phyloP scores from a whole-genome alignment of 2,329 filamentous ascomycete species.

The Clarireedia homoeocarpa region DNA sequence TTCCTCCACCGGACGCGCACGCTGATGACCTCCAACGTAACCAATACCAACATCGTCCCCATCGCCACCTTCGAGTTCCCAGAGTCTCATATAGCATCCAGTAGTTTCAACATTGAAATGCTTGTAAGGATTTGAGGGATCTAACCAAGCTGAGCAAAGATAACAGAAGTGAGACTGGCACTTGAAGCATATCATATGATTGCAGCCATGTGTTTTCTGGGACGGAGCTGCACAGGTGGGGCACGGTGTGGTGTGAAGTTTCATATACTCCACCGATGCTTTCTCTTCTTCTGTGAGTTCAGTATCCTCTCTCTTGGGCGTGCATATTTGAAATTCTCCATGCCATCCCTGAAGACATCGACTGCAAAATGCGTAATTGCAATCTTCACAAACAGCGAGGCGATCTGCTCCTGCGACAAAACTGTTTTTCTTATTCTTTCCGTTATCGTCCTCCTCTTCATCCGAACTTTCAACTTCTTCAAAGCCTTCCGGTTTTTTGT shows the following conservation, averaged over 20 bases:
- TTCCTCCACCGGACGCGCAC: constrained; percentile 5
- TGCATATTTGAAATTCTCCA: constrained; percentile 69
- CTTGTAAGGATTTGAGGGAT: constrained; percentile 70
- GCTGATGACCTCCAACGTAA: constrained; percentile 16
- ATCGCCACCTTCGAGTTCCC: constrained; percentile 83
- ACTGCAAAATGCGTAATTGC: constrained; percentile 78
- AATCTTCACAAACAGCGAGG: constrained; percentile 81
- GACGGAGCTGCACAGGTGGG: constrained; percentile 79
- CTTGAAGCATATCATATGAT: constrained; percentile 90
- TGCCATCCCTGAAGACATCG: constrained; percentile 76
- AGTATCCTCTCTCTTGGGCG: constrained; percentile 54
- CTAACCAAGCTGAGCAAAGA: constrained; percentile 81
- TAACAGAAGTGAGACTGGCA: constrained; percentile 95
- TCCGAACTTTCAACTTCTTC: constrained; percentile 51
- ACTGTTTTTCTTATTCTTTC: constrained; percentile 13
- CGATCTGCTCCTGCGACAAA: constrained; percentile 45
- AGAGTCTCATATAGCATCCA: constrained; percentile 75
- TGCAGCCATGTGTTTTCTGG: constrained; percentile 90
- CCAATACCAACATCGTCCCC: constrained; percentile 34
- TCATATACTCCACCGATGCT: constrained; percentile 77
- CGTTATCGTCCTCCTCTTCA: constrained; percentile 38
- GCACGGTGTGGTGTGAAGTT: constrained; percentile 75
- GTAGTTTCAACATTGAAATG: constrained; percentile 74
- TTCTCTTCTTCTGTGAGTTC: constrained; percentile 80
- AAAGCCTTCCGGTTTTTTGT: constrained; percentile 62